Percentiles rank a stretch among this genome's conserved stretches.
phyloP scores from a whole-genome alignment of 2,329 filamentous ascomycete genomes.

The Calonectria henricotiae region DNA sequence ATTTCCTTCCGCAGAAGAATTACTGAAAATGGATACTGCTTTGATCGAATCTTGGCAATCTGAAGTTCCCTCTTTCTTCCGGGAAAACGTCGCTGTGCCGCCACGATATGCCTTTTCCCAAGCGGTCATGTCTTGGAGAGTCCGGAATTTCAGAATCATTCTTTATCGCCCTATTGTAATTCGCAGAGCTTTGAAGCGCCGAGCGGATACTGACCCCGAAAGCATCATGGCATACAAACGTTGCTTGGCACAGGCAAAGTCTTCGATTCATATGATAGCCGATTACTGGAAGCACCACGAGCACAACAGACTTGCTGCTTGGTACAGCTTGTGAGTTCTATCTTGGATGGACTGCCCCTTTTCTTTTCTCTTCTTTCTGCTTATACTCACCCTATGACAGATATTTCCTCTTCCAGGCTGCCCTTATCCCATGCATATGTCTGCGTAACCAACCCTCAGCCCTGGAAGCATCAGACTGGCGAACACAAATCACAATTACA shows the following conservation, averaged over 20 bases:
- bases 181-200: conserved; percentile 53
- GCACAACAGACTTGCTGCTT: conserved; percentile 61
- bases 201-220: conserved; percentile 42
- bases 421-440: conserved; percentile 66
- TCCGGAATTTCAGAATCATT: conserved; percentile 65
- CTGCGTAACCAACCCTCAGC: conserved; percentile 62
- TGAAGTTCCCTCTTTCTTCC: conserved; percentile 58
- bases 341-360: no score
- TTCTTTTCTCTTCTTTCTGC: background rate
- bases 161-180: conserved; percentile 67
- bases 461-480: conserved; percentile 59
- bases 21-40: conserved; percentile 60
- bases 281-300: conserved; percentile 59
- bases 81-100: conserved; percentile 54
- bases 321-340: conserved; percentile 60
- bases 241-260: conserved; percentile 62
- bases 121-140: conserved; percentile 63
- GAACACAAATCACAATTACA: conserved; percentile 59
- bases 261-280: conserved; percentile 60
- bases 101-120: conserved; percentile 60
- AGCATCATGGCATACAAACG: conserved; percentile 47
- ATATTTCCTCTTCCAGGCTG: conserved; percentile 68
- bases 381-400: conserved; percentile 42
- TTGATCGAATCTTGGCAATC: conserved; percentile 60
- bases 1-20: conserved; percentile 60